Base-by-base conservation (phyloP, 2,329 filamentous ascomycete species). In the Didymella lethalis region DNA sequence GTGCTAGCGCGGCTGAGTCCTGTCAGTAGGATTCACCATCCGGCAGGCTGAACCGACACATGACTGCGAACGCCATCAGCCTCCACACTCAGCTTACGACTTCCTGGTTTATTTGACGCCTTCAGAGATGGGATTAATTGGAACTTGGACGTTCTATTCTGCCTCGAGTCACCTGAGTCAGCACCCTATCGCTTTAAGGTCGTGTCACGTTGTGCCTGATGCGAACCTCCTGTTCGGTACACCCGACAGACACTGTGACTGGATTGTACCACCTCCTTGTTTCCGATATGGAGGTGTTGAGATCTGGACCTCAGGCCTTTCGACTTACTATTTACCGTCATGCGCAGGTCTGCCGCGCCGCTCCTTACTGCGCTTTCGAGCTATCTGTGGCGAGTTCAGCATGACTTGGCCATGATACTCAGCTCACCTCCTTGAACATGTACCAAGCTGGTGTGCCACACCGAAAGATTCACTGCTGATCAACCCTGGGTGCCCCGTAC, bases 141-240 rank as follows among this genome's bases (percentile, higher is more conserved):
- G 43, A 32, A 45, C 14, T 54, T 50, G 56, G 50, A 50, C 56
- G 56, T 59, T 54, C 51, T 45, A 40, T 32, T 36, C 41, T 55
- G 29, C 46, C 28, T 55, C 43, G 31, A 28, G 52, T 52, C 52
- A 52, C 57, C 50, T 51, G 51, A 44, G 36, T 60, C 47, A 55
- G 57, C 50, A 55, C 57, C 40, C 51, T 60, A 48, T 55, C 48
- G 51, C 36, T 55, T 25, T 26, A 51, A 44, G 52, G 44, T 29
- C 55, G 52, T 55, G 57, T 60, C 52, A 60, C 57, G 47, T 52
- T 25, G 51, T 48, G 47, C 57, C 51, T 60, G 48, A 44, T 51
- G 25, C 48, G 29, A 48, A 51, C n/a, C 43, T 52, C 56, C 47
- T 46, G 47, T 54, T 54, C 50, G 50, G 56, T 36, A 29, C 50